These are phyloP conservation scores for Candida sanyiensis DNA, from an alignment of 805 yeast genomes.

Conservation along the genomic window DNA sequence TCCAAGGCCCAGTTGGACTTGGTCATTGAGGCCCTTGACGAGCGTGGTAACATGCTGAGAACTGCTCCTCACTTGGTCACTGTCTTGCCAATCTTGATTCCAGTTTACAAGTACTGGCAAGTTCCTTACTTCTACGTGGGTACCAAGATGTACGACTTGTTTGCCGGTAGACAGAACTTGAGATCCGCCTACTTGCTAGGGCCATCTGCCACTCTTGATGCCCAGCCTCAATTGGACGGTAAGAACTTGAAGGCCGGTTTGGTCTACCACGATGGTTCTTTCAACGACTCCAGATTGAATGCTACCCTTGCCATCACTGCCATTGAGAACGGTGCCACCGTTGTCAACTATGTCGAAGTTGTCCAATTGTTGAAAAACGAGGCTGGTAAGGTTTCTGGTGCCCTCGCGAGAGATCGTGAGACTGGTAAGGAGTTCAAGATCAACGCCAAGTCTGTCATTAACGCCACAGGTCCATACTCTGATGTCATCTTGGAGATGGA, in stretches of 20 bases:
- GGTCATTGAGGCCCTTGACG: conserved; percentile 84
- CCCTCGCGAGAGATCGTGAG: conserved; percentile 65
- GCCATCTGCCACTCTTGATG: conserved; percentile 56
- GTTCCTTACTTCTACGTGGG: conserved; percentile 91
- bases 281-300: conserved; percentile 90
- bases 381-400: conserved; percentile 60
- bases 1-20: conserved; percentile 85
- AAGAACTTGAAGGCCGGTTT: conserved; percentile 79
- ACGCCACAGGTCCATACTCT: conserved; percentile 93
- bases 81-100: conserved; percentile 88
- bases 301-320: conserved; percentile 83
- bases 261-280: conserved; percentile 92
- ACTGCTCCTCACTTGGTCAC: conserved; percentile 90
- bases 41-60: conserved; percentile 76
- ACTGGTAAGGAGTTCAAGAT: conserved; percentile 58
- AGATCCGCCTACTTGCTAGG: conserved; percentile 70
- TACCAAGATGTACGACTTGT: conserved; percentile 84
- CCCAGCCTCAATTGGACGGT: conserved; percentile 83
- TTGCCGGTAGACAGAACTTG: conserved; percentile 86
- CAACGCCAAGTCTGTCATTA: conserved; percentile 69
- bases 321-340: conserved; percentile 80
- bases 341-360: conserved; percentile 81
- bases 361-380: conserved; percentile 63
- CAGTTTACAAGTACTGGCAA: conserved; percentile 96
- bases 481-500: conserved; percentile 87